These are phyloP conservation scores for Candida glaebosa DNA, from an alignment of 805 yeast species.

Conservation along the genomic window DNA sequence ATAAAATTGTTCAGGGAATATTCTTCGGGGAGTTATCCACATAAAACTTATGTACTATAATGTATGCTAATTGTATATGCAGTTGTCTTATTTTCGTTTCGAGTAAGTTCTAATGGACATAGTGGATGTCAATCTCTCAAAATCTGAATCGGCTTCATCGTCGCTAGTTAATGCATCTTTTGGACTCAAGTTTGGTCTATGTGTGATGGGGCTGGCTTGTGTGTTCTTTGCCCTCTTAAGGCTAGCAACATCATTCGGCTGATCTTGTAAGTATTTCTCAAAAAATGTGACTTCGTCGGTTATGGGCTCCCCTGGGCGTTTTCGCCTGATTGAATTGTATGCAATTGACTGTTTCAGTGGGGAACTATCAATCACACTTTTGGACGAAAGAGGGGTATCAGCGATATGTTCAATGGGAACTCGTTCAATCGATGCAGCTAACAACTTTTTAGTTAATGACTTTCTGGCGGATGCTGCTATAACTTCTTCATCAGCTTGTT, in stretches of 20 bases:
- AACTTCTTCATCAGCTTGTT: not conserved
- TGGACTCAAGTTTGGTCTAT: not conserved
- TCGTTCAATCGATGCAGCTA: not conserved
- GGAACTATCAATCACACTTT: not conserved
- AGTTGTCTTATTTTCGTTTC: slow-evolving; percentile 4
- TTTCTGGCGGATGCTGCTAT: not conserved
- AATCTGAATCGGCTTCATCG: slow-evolving; percentile 4
- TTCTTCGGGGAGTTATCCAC: slow-evolving; percentile 62
- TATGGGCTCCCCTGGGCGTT: slow-evolving; percentile 36
- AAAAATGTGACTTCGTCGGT: slow-evolving; percentile 36
- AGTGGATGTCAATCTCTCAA: not conserved
- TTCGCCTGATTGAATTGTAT: slow-evolving; percentile 6
- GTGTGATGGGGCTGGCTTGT: not conserved
- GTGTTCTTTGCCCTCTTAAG: not conserved
- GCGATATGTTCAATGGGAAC: not conserved
- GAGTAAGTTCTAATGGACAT: slow-evolving; percentile 3
- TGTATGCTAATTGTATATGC: slow-evolving; percentile 5
- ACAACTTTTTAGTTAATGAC: not conserved
- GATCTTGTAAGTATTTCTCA: slow-evolving; percentile 16
- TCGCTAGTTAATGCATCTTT: not conserved
- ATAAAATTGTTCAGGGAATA: slow-evolving; percentile 55
- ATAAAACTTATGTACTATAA: slow-evolving; percentile 10
- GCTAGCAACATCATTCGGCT: slow-evolving; percentile 11
- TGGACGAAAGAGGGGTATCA: slow-evolving; percentile 2
- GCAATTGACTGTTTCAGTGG: not conserved